Evolutionary conservation across 805 yeast species (phyloP).

Genomic region (Sugiyamaella valdiviana): DNA sequence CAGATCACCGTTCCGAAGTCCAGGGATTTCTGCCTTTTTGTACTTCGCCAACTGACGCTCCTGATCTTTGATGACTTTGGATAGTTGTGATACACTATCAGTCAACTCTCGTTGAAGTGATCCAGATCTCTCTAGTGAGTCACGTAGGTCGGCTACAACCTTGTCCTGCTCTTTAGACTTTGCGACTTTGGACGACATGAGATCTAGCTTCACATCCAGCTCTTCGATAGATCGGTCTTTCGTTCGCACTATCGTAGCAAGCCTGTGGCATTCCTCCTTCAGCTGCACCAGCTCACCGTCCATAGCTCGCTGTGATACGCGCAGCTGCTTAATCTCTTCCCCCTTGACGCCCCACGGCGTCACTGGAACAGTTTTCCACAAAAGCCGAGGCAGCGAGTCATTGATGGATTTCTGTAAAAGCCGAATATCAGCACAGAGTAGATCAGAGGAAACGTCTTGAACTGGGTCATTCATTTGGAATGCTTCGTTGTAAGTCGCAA

Average conservation of each 20-base stretch:
- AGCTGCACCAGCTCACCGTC: conserved; percentile 17
- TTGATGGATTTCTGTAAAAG: background rate
- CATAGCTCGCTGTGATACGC: conserved; percentile 8
- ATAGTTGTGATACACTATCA: conserved; percentile 10
- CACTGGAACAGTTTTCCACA: conserved; percentile 1
- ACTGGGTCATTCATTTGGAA: background rate
- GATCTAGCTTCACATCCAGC: conserved; percentile 19
- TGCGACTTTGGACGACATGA: conserved; percentile 19
- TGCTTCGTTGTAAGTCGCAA: background rate
- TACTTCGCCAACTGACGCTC: conserved; percentile 10
- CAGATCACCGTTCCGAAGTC: conserved; percentile 6
- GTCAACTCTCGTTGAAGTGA: conserved; percentile 11
- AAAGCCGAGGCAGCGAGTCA: background rate
- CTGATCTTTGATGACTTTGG: conserved; percentile 11
- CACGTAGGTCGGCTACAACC: conserved; percentile 14
- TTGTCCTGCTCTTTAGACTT: conserved; percentile 22
- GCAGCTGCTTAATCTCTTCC: conserved; percentile 12
- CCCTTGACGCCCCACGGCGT: conserved; percentile 25
- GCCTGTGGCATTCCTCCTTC: conserved; percentile 16
- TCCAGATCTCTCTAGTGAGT: conserved; percentile 8
- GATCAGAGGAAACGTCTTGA: background rate
- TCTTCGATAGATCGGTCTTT: conserved; percentile 26
- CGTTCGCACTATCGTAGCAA: conserved; percentile 16
- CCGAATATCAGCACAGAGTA: background rate
- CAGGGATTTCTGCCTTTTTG: conserved; percentile 10